Conservation (phyloP, 352 stramenopile species). For the Phytopythium montanum region DNA sequence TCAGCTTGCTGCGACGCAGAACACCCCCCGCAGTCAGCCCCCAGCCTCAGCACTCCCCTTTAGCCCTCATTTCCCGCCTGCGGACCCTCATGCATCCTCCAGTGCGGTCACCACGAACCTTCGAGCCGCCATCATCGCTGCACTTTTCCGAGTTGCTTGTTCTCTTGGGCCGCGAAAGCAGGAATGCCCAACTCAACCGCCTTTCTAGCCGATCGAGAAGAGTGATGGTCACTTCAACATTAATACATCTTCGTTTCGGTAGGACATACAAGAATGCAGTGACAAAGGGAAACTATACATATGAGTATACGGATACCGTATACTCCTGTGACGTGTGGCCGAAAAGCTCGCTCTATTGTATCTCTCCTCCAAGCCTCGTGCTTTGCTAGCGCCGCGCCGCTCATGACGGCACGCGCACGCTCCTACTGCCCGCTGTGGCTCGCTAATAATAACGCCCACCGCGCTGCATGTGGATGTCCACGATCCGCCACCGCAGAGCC, state of each 20-base stretch:
- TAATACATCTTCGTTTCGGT: neutral
- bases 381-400: neutral
- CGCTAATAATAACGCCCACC: slow-evolving; percentile 77
- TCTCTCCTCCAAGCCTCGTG: neutral
- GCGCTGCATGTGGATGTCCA: slow-evolving; percentile 86
- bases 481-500: slow-evolving; percentile 79
- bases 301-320: slow-evolving; percentile 10
- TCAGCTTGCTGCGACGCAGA: slow-evolving; percentile 21
- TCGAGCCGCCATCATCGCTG: neutral
- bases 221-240: slow-evolving; percentile 5
- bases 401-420: neutral
- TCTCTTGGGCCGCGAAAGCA: neutral
- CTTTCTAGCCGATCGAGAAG: neutral
- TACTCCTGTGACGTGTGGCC: neutral
- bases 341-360: slow-evolving; percentile 8
- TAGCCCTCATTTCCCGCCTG: neutral
- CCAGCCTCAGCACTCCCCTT: neutral
- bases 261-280: neutral
- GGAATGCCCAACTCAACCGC: neutral
- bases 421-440: neutral
- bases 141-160: neutral
- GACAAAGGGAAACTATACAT: neutral
- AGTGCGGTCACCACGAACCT: neutral
- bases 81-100: neutral
- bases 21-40: neutral